Evolutionary conservation across 1,139 yeast species (phyloP).

Genomic region (Saccharomyces hybrid): DNA sequence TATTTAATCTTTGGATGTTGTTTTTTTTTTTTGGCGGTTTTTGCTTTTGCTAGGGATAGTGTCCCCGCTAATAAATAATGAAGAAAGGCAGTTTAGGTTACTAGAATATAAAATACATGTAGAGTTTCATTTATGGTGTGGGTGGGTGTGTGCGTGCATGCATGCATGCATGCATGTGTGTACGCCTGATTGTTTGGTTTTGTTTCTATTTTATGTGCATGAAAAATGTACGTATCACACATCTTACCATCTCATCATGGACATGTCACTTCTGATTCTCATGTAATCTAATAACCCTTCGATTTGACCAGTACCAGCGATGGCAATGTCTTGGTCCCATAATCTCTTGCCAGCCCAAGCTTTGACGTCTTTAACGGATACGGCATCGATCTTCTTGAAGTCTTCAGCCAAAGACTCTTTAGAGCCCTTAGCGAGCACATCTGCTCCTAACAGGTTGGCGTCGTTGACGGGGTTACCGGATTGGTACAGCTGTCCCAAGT

Average conservation of each 20-base stretch:
- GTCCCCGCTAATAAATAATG: neutral
- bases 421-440: slow-evolving; percentile 55
- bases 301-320: slow-evolving; percentile 77
- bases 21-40: neutral
- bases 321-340: slow-evolving; percentile 80
- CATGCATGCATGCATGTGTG: neutral
- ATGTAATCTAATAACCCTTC: slow-evolving; percentile 75
- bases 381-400: slow-evolving; percentile 54
- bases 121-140: neutral
- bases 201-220: slow-evolving; percentile 4
- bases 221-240: slow-evolving; percentile 3
- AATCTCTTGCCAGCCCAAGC: slow-evolving; percentile 67
- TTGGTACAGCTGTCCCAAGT: slow-evolving; percentile 43
- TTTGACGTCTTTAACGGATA: slow-evolving; percentile 52
- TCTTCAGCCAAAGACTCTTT: slow-evolving; percentile 50
- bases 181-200: neutral
- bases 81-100: neutral
- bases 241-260: slow-evolving; percentile 68
- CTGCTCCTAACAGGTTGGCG: slow-evolving; percentile 52
- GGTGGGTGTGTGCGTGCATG: neutral
- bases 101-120: slow-evolving; percentile 1
- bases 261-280: slow-evolving; percentile 82
- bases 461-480: slow-evolving; percentile 45
- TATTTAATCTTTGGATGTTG: neutral
- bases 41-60: neutral